Percentiles rank a stretch among this genome's conserved stretches.
These are phyloP conservation scores for Zygosaccharomyces sapae DNA, from an alignment of 1,139 yeast species.

Conservation along the genomic window DNA sequence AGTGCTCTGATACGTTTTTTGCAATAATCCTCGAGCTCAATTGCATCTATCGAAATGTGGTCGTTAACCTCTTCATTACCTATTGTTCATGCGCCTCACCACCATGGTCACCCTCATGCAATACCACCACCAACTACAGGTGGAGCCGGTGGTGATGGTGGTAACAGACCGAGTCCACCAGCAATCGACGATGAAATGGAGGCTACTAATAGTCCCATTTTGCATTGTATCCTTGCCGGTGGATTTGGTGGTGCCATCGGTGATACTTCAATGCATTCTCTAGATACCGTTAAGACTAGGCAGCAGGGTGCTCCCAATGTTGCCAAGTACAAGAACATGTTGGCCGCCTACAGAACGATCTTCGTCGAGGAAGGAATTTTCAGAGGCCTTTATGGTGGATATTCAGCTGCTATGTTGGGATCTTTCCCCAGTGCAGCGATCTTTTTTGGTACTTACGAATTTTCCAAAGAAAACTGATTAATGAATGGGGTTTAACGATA, in stretches of 20 bases:
- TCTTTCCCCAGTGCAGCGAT: conserved; percentile 91
- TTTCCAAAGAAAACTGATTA: conserved; percentile 66
- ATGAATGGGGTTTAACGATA: conserved; percentile 67
- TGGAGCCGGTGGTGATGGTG: conserved; percentile 13
- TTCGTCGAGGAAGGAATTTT: conserved; percentile 76
- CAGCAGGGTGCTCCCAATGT: conserved; percentile 86
- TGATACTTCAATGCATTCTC: conserved; percentile 88
- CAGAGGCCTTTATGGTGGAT: conserved; percentile 88
- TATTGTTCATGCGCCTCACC: conserved; percentile 26
- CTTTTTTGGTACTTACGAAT: conserved; percentile 87
- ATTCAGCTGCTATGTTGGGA: conserved; percentile 85
- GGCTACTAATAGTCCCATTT: conserved; percentile 40
- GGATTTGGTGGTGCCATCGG: conserved; percentile 95
- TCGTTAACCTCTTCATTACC: conserved; percentile 32
- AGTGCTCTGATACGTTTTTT: not conserved
- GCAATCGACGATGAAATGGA: conserved; percentile 5
- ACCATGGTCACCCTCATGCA: conserved; percentile 14
- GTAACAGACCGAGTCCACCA: conserved; percentile 2
- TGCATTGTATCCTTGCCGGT: conserved; percentile 77
- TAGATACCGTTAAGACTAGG: conserved; percentile 93
- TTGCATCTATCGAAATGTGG: conserved; percentile 21
- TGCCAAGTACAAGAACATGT: conserved; percentile 59
- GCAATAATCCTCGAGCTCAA: not conserved
- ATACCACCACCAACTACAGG: conserved; percentile 3
- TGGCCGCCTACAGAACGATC: conserved; percentile 71